These are phyloP conservation scores for Orbilia brochopaga DNA, from an alignment of 2,329 filamentous ascomycete genomes.

Conservation along the genomic window DNA sequence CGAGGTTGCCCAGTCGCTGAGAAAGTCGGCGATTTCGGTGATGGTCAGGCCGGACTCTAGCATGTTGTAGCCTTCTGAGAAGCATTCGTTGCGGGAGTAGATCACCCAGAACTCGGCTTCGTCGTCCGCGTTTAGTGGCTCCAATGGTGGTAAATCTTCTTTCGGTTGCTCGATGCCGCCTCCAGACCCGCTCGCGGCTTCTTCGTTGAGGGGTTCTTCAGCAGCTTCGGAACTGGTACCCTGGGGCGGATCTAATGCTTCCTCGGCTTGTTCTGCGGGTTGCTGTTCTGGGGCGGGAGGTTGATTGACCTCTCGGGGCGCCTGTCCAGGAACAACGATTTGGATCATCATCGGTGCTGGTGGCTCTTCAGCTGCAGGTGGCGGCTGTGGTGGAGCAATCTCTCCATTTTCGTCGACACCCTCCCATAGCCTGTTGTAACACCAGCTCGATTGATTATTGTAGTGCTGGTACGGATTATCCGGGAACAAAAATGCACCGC, in stretches of 20 bases:
- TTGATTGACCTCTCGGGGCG: slow-evolving; percentile 62
- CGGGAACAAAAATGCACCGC: slow-evolving; percentile 81
- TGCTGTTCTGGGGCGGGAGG: slow-evolving; percentile 75
- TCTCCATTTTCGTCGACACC: slow-evolving; percentile 76
- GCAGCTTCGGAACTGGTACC: slow-evolving; percentile 52
- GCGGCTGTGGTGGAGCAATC: slow-evolving; percentile 57
- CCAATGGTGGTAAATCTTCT: slow-evolving; percentile 4
- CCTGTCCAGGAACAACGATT: slow-evolving; percentile 45
- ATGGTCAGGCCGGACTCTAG: slow-evolving; percentile 21
- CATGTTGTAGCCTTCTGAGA: slow-evolving; percentile 48
- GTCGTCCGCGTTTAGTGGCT: slow-evolving; percentile 22
- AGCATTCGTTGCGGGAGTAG: slow-evolving; percentile 42
- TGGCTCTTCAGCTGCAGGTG: slow-evolving; percentile 61
- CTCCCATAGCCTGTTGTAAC: slow-evolving; percentile 89
- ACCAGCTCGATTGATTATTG: slow-evolving; percentile 72
- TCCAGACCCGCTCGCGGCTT: slow-evolving; percentile 5
- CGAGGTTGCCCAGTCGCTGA: slow-evolving; percentile 30
- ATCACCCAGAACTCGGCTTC: slow-evolving; percentile 44
- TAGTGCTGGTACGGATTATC: slow-evolving; percentile 88
- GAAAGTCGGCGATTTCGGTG: slow-evolving; percentile 41
- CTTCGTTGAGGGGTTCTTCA: not conserved
- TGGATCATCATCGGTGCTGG: slow-evolving; percentile 48
- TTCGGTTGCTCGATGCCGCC: not conserved
- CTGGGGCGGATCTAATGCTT: slow-evolving; percentile 59
- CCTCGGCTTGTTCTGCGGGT: slow-evolving; percentile 75